Base-by-base conservation (phyloP, 2,329 filamentous ascomycete species). In the Blumeria graminis region DNA sequence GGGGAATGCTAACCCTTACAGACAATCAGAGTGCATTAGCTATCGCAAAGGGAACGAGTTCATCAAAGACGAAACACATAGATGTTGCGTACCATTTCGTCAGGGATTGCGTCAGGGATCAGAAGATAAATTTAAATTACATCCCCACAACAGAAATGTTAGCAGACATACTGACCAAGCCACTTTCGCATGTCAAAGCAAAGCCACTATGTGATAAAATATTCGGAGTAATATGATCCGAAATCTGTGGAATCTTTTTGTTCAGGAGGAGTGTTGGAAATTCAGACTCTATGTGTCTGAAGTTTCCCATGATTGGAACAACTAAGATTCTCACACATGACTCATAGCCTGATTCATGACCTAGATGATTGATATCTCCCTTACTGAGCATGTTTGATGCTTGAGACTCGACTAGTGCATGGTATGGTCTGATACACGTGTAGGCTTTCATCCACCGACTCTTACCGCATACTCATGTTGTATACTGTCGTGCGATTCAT, bases 91-190 rank as follows among this genome's bases (percentile, higher is more conserved):
- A 57, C 43, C 50, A 55, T 32, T 50, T 55, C 32, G 50, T 50
- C 13, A 55, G 56, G 14, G 50, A 57, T n/a, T 32, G 53, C 11
- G 14, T 55, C n/a, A 35, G 7, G 3, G 46, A 28, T 32, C 16
- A 33, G 8, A 48, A 50, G n/a, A 10, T 38, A 13, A 38, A 22
- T 14, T 28, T 57, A 32, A 36, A 28, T 14, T 57, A 57, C 22
- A 14, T 48, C 1, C 32, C 39, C 50, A 55, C 56, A 33, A 18
- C 55, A 32, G 14, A 46, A 35, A 57, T 57, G 50, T 6, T 50
- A 11, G 32, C 51, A 16, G 50, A 57, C 32, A 39, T 55, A 18
- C 56, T 57, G 6, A 57, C 50, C 13, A 57, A 57, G 32, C 56
- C 56, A 18, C 28, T 55, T 18, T 16, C 16, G 14, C 3, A 39